These are phyloP conservation scores for Glycyrrhiza uralensis DNA, from an alignment of 306 rosid species.

Conservation along the genomic window DNA sequence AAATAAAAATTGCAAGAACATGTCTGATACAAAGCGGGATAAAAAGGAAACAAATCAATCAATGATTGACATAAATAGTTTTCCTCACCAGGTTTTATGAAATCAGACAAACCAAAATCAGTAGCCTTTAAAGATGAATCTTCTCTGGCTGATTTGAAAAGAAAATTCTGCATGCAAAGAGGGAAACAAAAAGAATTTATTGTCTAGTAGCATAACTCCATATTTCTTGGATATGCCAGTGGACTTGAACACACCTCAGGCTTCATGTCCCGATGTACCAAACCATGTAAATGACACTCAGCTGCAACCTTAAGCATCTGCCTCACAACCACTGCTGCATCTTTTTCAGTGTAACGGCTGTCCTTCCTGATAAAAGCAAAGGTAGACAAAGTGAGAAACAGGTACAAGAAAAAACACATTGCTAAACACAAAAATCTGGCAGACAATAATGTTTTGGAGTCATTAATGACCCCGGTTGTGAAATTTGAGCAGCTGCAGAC, in stretches of 20 bases:
- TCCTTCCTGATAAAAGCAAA: conserved; percentile 68
- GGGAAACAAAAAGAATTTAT: conserved; percentile 24
- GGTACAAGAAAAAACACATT: background rate
- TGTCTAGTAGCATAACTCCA: conserved; percentile 14
- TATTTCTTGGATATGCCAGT: conserved; percentile 7
- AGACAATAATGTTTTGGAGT: background rate
- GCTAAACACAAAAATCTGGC: conserved; percentile 12
- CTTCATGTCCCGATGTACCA: conserved; percentile 99
- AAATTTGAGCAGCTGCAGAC: conserved; percentile 3
- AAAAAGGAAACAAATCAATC: conserved; percentile 17
- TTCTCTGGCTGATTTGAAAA: conserved; percentile 68
- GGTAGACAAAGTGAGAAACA: conserved; percentile 26
- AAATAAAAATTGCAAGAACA: conserved; percentile 25
- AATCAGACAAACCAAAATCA: conserved; percentile 98
- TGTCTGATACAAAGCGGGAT: background rate
- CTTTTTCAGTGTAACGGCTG: conserved; percentile 92
- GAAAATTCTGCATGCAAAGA: conserved; percentile 71
- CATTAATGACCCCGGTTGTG: background rate
- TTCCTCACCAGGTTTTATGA: conserved; percentile 82
- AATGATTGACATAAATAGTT: background rate
- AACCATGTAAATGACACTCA: conserved; percentile 95
- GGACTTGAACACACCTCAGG: conserved; percentile 67
- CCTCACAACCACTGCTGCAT: conserved; percentile 92
- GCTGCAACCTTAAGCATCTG: conserved; percentile 99
- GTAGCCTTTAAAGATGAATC: conserved; percentile 90